phyloP scores from a whole-genome alignment of 2,329 filamentous ascomycete genomes.

The Penicillium sp. region DNA sequence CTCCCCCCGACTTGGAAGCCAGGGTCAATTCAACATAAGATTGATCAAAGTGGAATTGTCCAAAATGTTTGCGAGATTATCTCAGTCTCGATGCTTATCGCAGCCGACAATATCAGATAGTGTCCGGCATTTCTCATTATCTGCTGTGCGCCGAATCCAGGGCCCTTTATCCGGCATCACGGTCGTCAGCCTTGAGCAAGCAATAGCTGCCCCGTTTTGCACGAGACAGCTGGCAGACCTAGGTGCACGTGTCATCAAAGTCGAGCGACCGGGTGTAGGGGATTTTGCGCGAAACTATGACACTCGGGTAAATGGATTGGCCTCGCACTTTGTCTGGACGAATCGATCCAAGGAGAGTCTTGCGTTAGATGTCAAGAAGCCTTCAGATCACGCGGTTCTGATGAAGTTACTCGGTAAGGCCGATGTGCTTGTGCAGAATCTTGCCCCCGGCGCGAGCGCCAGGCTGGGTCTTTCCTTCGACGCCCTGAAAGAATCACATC shows the following conservation, averaged over 20 bases:
- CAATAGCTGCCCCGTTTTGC: slow-evolving; percentile 60
- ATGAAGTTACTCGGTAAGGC: slow-evolving; percentile 50
- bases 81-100: not conserved
- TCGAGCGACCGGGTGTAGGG: slow-evolving; percentile 57
- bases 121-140: slow-evolving; percentile 1
- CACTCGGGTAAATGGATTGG: slow-evolving; percentile 54
- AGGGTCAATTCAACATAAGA: not conserved
- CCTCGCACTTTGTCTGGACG: slow-evolving; percentile 62
- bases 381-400: slow-evolving; percentile 50
- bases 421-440: slow-evolving; percentile 60
- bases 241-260: slow-evolving; percentile 60
- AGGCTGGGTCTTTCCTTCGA: slow-evolving; percentile 56
- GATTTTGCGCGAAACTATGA: slow-evolving; percentile 61
- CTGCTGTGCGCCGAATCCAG: not conserved
- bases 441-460: slow-evolving; percentile 56
- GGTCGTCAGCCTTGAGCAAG: slow-evolving; percentile 60
- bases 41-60: not conserved
- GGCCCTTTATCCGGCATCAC: slow-evolving; percentile 52
- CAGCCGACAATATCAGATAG: not conserved
- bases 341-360: slow-evolving; percentile 61
- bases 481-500: slow-evolving; percentile 47
- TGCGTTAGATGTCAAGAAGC: slow-evolving; percentile 55
- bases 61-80: slow-evolving; percentile 1
- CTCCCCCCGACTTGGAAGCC: not conserved
- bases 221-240: slow-evolving; percentile 60